A percentile compares a stretch with the other conserved stretches of the same genome.
These are phyloP conservation scores for Hymenoscyphus infarciens DNA, from an alignment of 2,329 filamentous ascomycete genomes.

Conservation along the genomic window DNA sequence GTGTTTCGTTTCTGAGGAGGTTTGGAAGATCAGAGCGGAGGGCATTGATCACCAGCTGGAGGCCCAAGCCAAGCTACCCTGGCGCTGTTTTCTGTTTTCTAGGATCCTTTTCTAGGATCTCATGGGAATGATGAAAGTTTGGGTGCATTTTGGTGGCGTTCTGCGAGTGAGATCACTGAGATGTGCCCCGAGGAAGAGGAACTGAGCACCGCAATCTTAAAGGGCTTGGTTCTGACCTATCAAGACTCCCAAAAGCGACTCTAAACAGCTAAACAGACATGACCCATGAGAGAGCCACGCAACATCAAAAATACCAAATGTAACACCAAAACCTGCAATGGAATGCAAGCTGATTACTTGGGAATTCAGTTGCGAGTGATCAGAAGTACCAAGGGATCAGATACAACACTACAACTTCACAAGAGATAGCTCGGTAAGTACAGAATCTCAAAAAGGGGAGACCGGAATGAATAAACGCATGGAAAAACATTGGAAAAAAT, in stretches of 20 bases:
- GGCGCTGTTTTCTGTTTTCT: conserved; percentile 5
- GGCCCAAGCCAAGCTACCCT: not conserved
- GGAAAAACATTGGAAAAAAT: too few relatives aligned
- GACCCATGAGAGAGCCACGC: not conserved
- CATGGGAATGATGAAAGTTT: not conserved
- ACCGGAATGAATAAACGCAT: too few relatives aligned
- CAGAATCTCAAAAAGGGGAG: too few relatives aligned
- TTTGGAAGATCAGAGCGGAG: not conserved
- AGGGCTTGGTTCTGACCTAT: conserved; percentile 4
- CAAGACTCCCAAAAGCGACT: not conserved
- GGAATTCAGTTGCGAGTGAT: not conserved
- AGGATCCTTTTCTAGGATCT: not conserved
- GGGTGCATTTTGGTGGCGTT: not conserved
- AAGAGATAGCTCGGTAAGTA: not conserved
- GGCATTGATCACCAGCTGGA: not conserved
- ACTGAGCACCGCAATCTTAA: conserved; percentile 16
- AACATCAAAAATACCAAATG: not conserved
- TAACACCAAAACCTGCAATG: not conserved
- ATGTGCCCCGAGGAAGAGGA: not conserved
- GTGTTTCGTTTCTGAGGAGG: not conserved
- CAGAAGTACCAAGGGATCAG: not conserved
- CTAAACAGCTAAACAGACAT: not conserved
- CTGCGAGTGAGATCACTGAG: conserved; percentile 1
- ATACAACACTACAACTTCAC: not conserved
- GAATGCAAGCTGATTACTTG: not conserved